phyloP scores from a whole-genome alignment of 1,284 basidiomycete species.

The Pascua guehoae region DNA sequence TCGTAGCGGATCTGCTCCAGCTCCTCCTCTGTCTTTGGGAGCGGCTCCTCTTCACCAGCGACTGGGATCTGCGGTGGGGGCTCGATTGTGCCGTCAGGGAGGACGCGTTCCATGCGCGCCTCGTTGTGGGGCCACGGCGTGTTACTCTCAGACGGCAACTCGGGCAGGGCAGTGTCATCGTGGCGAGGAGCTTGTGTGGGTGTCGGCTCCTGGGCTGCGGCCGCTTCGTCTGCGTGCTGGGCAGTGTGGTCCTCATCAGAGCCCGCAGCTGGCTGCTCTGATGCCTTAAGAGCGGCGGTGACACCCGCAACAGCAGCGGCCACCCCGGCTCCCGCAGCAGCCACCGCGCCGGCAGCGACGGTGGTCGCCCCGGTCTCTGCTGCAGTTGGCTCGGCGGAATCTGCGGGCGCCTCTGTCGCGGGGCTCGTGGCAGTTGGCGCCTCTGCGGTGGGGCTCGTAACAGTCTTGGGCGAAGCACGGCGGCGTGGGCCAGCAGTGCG shows the following conservation, averaged over 20 bases:
- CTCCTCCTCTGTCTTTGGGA: constrained; percentile 7
- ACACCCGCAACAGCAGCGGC: not conserved
- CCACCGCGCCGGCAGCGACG: not conserved
- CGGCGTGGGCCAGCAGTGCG: constrained; percentile 40
- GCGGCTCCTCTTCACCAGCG: constrained; percentile 8
- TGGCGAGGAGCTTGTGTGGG: too few species aligned
- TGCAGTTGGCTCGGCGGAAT: not conserved
- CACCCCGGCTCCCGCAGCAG: not conserved
- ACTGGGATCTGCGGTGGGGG: constrained; percentile 44
- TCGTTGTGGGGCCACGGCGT: not conserved
- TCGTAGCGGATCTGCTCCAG: constrained; percentile 34
- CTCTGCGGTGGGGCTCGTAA: not conserved
- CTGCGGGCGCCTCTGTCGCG: not conserved
- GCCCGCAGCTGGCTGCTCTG: not conserved
- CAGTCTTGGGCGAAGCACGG: constrained; percentile 15
- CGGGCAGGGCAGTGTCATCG: too few species aligned
- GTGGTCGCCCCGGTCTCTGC: not conserved
- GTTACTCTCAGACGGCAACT: too few species aligned
- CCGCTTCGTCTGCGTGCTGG: not conserved
- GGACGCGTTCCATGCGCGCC: constrained; percentile 12
- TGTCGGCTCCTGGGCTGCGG: not conserved
- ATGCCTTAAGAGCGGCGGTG: not conserved
- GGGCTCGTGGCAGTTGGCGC: not conserved
- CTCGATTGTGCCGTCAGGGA: constrained; percentile 25
- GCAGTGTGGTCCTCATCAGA: not conserved